phyloP scores from a whole-genome alignment of 441 rosid species.

The Syzygium syzygioides region DNA sequence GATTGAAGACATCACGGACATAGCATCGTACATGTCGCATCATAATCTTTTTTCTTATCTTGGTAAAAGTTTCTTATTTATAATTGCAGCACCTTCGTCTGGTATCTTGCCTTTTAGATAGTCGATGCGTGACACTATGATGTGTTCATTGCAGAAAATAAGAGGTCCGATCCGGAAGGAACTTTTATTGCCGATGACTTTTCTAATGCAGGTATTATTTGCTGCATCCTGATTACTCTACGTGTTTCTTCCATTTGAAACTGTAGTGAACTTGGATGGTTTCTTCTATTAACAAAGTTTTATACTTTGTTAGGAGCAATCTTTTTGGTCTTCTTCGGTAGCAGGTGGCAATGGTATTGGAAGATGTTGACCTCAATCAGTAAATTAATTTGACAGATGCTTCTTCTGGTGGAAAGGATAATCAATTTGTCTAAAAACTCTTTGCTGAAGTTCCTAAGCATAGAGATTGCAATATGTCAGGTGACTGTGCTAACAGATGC shows the following conservation, averaged over 20 bases:
- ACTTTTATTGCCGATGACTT: slow-evolving; percentile 53
- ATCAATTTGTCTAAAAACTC: neutral
- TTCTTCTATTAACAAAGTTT: neutral
- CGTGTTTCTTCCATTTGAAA: neutral
- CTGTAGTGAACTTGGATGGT: neutral
- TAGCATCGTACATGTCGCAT: slow-evolving; percentile 44
- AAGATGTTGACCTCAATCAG: neutral
- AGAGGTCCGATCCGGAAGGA: slow-evolving; percentile 52
- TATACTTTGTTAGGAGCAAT: neutral
- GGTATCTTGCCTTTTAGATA: slow-evolving; percentile 1
- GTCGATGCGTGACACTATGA: slow-evolving; percentile 1
- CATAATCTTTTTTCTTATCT: slow-evolving; percentile 70
- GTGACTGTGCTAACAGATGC: neutral
- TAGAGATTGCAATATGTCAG: neutral
- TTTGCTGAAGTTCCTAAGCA: neutral
- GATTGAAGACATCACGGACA: slow-evolving; percentile 54
- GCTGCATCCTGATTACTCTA: neutral
- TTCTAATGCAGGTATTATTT: slow-evolving; percentile 32
- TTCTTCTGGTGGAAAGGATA: neutral
- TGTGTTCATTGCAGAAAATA: slow-evolving; percentile 47
- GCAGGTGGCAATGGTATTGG: neutral
- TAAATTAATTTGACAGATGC: neutral
- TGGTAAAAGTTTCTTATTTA: slow-evolving; percentile 36
- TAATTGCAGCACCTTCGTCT: slow-evolving; percentile 3
- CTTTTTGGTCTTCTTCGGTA: neutral